Evolutionary conservation across 1,139 yeast species (phyloP).

Genomic region (Eremothecium cymbalariae): DNA sequence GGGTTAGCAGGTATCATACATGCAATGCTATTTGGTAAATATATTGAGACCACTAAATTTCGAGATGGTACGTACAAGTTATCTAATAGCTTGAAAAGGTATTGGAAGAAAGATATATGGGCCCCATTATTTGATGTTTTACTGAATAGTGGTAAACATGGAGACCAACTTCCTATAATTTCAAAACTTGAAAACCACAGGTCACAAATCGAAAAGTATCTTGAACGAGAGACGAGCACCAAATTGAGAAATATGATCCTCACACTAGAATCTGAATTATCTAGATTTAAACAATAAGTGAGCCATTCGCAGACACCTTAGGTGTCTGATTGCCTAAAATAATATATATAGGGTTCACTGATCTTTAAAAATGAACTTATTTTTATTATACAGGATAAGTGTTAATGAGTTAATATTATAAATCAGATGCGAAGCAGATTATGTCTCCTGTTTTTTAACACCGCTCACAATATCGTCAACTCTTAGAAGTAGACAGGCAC

Average conservation of each 20-base stretch:
- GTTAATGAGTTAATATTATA: neutral
- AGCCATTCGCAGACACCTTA: no score
- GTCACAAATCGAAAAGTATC: constrained; percentile 39
- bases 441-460: constrained; percentile 48
- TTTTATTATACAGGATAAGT: constrained; percentile 6
- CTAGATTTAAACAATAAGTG: constrained; percentile 11
- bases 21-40: constrained; percentile 59
- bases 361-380: neutral
- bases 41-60: constrained; percentile 40
- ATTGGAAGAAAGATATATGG: constrained; percentile 78
- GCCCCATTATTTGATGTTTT: constrained; percentile 52
- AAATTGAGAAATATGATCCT: constrained; percentile 18
- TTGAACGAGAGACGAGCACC: constrained; percentile 29
- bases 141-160: constrained; percentile 46
- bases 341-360: neutral
- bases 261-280: constrained; percentile 23
- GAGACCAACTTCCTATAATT: constrained; percentile 36
- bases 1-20: constrained; percentile 77
- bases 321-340: no score
- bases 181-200: constrained; percentile 36
- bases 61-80: constrained; percentile 34
- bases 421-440: neutral
- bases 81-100: constrained; percentile 49
- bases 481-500: constrained; percentile 88
- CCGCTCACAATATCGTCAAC: constrained; percentile 98